Percentiles rank a stretch among this genome's conserved stretches.
Conservation (phyloP, 2,329 filamentous ascomycete species). For the Simplicillium aogashimaense region DNA sequence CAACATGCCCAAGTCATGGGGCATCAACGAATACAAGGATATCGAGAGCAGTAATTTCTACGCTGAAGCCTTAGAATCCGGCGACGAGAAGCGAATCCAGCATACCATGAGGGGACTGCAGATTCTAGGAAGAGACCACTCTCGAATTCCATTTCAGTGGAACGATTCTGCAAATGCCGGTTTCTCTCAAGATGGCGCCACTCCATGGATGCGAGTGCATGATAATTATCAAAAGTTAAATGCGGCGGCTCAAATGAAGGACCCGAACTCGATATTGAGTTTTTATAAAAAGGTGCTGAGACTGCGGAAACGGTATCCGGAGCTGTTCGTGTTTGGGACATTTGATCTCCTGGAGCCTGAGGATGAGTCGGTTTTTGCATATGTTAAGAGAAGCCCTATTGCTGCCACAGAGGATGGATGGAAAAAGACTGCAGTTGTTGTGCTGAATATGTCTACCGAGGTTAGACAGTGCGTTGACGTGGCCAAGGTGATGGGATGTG, state of each 20-base stretch:
- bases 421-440: too few relatives aligned
- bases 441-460: too few relatives aligned
- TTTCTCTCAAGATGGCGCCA: conserved; percentile 42
- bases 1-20: conserved; percentile 52
- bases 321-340: conserved; percentile 58
- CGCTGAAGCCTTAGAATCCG: conserved; percentile 31
- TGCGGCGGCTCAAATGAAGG: conserved; percentile 39
- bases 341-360: conserved; percentile 26
- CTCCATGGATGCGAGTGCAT: conserved; percentile 64
- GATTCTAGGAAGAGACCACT: conserved; percentile 48
- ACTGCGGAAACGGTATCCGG: conserved; percentile 48
- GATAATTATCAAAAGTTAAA: conserved; percentile 55
- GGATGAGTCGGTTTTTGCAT: conserved; percentile 26
- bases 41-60: conserved; percentile 46
- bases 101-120: too few relatives aligned
- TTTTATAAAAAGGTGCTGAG: conserved; percentile 53
- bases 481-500: too few relatives aligned
- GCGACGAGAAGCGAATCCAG: conserved; percentile 16
- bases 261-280: conserved; percentile 41
- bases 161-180: conserved; percentile 47
- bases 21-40: conserved; percentile 58
- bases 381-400: conserved; percentile 9
- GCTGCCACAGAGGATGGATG: too few relatives aligned
- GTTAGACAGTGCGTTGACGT: too few relatives aligned
- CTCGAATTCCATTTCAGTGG: conserved; percentile 66